Percentiles rank a stretch among this genome's conserved stretches.
Evolutionary conservation across 2,329 filamentous ascomycete genomes (phyloP).

Genomic region (Ascochyta koolunga): DNA sequence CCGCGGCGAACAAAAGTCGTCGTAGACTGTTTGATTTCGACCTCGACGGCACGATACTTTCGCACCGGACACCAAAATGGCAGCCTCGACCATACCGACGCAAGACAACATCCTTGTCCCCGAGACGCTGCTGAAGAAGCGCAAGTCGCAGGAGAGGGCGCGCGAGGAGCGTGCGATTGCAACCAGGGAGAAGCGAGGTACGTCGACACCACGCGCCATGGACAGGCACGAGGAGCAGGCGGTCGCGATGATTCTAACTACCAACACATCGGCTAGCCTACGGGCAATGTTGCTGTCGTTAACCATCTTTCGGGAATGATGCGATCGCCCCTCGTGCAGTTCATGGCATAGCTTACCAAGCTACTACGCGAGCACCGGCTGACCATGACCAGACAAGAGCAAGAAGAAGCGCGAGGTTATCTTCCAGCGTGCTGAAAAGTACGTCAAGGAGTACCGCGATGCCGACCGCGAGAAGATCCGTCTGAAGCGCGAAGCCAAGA

Average conservation of each 20-base stretch:
- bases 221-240: conserved; percentile 27
- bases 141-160: conserved; percentile 99
- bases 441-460: conserved; percentile 99
- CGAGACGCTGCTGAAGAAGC: conserved; percentile 99
- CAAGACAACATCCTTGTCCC: conserved; percentile 95
- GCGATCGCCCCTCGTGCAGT: conserved; percentile 35
- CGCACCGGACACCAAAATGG: conserved; percentile 18
- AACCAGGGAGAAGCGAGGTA: conserved; percentile 88
- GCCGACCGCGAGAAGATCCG: conserved; percentile 98
- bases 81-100: conserved; percentile 82
- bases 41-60: conserved; percentile 18
- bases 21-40: conserved; percentile 6
- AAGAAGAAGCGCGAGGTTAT: conserved; percentile 98
- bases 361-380: conserved; percentile 29
- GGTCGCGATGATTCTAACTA: conserved; percentile 83
- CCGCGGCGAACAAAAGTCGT: conserved; percentile 3
- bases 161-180: conserved; percentile 84
- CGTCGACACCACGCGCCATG: conserved; percentile 51
- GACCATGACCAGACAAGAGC: conserved; percentile 71
- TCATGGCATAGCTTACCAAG: conserved; percentile 21
- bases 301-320: conserved; percentile 99
- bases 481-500: conserved; percentile 85
- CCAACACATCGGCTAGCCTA: conserved; percentile 87
- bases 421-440: conserved; percentile 99
- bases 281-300: conserved; percentile 95